phyloP scores from a whole-genome alignment of 2,329 filamentous ascomycete genomes.

The Alternaria ventricosa region DNA sequence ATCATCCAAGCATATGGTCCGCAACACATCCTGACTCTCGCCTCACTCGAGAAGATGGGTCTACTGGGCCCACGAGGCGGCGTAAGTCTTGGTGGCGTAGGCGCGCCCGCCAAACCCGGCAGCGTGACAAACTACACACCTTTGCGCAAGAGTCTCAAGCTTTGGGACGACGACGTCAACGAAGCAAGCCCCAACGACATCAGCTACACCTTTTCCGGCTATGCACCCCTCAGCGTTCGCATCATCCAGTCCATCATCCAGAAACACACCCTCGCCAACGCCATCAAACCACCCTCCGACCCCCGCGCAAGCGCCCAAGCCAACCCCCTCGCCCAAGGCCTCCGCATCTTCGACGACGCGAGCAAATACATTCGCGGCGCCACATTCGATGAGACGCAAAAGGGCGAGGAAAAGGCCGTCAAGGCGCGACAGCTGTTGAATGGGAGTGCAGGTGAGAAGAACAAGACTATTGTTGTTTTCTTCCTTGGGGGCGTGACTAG shows the following conservation, averaged over 20 bases:
- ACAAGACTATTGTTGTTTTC: constrained; percentile 92
- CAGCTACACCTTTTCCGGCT: constrained; percentile 97
- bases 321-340: constrained; percentile 73
- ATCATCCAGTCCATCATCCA: constrained; percentile 92
- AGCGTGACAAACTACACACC: constrained; percentile 83
- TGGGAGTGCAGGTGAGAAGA: constrained; percentile 60
- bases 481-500: constrained; percentile 97
- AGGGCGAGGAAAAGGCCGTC: constrained; percentile 89
- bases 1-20: constrained; percentile 93
- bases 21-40: constrained; percentile 89
- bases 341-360: constrained; percentile 92
- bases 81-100: constrained; percentile 55
- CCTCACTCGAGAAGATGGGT: constrained; percentile 86
- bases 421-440: constrained; percentile 84
- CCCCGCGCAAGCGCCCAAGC: constrained; percentile 50
- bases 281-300: constrained; percentile 56
- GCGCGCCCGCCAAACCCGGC: constrained; percentile 42
- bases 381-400: constrained; percentile 91
- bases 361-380: constrained; percentile 86
- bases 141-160: constrained; percentile 80
- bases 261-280: constrained; percentile 78
- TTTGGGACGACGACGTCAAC: constrained; percentile 96
- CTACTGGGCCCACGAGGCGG: constrained; percentile 71
- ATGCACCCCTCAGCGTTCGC: constrained; percentile 88
- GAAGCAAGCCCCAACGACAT: constrained; percentile 94